Evolutionary conservation across 768 basidiomycete species (phyloP).

Genomic region (Paxillus rubicundulus): DNA sequence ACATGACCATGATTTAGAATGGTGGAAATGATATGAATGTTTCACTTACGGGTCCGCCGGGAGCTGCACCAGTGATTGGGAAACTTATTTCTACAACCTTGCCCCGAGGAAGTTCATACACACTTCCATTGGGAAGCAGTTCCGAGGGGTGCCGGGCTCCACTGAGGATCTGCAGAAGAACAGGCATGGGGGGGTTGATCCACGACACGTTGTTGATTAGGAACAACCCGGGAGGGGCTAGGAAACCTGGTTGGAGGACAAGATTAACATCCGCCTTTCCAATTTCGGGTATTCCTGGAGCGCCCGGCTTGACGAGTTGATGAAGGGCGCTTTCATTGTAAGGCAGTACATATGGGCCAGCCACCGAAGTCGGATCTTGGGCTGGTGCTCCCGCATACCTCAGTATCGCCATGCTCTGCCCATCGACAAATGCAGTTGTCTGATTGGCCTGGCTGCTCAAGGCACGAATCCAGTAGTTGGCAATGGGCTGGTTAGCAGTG

Average conservation of each 20-base stretch:
- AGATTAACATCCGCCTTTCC: slow-evolving; percentile 44
- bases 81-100: slow-evolving; percentile 47
- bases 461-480: slow-evolving; percentile 58
- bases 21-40: neutral
- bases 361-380: slow-evolving; percentile 42
- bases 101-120: slow-evolving; percentile 46
- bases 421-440: slow-evolving; percentile 25
- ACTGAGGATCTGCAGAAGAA: slow-evolving; percentile 58
- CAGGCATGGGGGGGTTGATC: slow-evolving; percentile 43
- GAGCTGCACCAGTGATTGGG: slow-evolving; percentile 29
- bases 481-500: slow-evolving; percentile 42
- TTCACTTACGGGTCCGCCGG: slow-evolving; percentile 31
- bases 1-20: neutral
- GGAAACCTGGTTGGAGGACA: slow-evolving; percentile 15
- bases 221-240: neutral
- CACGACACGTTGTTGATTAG: slow-evolving; percentile 33
- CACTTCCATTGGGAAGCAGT: slow-evolving; percentile 47
- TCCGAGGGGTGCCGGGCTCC: slow-evolving; percentile 46
- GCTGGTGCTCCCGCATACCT: slow-evolving; percentile 46
- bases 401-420: slow-evolving; percentile 50
- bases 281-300: slow-evolving; percentile 37
- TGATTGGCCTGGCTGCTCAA: slow-evolving; percentile 30
- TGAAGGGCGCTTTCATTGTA: slow-evolving; percentile 42
- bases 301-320: slow-evolving; percentile 29
- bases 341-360: slow-evolving; percentile 24